phyloP scores from a whole-genome alignment of 176 grass and related monocot genomes.

The Oryza brachyantha region DNA sequence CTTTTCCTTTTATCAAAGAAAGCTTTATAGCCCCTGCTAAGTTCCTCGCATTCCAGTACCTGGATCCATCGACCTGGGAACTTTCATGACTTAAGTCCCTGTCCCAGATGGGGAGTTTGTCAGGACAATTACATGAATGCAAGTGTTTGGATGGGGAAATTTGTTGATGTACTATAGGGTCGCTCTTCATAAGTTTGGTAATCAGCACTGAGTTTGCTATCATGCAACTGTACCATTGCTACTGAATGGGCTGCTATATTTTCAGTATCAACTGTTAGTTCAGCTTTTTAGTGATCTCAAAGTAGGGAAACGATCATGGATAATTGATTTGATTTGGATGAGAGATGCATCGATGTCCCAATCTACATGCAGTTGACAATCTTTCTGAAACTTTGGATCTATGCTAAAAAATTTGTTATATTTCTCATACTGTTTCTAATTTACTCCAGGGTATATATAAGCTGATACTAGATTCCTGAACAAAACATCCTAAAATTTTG shows the following conservation, averaged over 20 bases:
- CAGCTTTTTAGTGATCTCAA: background rate
- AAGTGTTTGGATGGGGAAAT: background rate
- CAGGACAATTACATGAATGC: background rate
- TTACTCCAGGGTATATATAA: background rate
- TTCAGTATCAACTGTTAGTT: background rate
- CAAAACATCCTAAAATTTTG: background rate
- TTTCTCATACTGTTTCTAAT: background rate
- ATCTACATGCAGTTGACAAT: background rate
- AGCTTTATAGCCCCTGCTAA: background rate
- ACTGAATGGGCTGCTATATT: background rate
- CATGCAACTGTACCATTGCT: background rate
- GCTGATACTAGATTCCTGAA: background rate
- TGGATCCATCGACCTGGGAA: background rate
- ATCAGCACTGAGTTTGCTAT: background rate
- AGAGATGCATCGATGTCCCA: background rate
- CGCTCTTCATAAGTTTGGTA: background rate
- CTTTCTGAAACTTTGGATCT: background rate
- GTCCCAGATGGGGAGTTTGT: background rate
- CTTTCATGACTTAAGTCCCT: background rate
- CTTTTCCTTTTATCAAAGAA: background rate
- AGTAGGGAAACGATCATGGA: background rate
- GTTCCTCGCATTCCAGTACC: background rate
- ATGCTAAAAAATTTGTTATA: background rate
- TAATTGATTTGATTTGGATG: background rate
- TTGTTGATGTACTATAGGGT: background rate